These are phyloP conservation scores for Cadophora sp. DNA, from an alignment of 2,329 filamentous ascomycete genomes.

Conservation along the genomic window DNA sequence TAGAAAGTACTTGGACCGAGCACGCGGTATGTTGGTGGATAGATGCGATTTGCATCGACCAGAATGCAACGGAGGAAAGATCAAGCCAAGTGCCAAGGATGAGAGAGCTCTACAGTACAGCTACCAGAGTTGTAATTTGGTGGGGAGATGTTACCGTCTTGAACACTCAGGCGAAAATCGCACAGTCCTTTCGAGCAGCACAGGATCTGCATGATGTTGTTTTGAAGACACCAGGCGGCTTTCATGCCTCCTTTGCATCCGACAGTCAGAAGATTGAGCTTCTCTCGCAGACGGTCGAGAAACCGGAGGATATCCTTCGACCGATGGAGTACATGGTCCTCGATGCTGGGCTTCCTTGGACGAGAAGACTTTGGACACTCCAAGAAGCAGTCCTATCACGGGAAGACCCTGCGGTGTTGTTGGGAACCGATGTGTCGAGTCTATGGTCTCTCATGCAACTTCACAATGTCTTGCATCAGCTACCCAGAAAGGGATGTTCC, in stretches of 20 bases:
- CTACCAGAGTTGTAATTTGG: conserved; percentile 1
- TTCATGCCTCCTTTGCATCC: not conserved
- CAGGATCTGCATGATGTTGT: not conserved
- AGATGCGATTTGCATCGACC: conserved; percentile 4
- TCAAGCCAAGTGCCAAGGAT: not conserved
- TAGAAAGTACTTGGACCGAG: not conserved
- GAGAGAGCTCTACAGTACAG: not conserved
- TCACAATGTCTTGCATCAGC: not conserved
- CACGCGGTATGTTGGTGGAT: not conserved
- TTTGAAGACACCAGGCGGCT: not conserved
- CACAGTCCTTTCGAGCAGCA: not conserved
- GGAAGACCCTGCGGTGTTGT: not conserved
- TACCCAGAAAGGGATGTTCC: not conserved
- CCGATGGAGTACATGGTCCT: not conserved
- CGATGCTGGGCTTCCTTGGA: not conserved
- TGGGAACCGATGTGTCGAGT: not conserved
- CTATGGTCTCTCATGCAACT: not conserved
- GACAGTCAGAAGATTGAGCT: not conserved
- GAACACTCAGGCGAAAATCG: too few relatives aligned
- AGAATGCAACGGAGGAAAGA: not conserved
- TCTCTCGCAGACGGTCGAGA: not conserved
- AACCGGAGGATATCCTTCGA: not conserved
- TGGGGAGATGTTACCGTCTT: not conserved
- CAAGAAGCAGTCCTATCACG: not conserved
- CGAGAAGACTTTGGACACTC: not conserved